These are phyloP conservation scores for Microglena sp. DNA, from an alignment of 139 green algal genomes.

Conservation along the genomic window DNA sequence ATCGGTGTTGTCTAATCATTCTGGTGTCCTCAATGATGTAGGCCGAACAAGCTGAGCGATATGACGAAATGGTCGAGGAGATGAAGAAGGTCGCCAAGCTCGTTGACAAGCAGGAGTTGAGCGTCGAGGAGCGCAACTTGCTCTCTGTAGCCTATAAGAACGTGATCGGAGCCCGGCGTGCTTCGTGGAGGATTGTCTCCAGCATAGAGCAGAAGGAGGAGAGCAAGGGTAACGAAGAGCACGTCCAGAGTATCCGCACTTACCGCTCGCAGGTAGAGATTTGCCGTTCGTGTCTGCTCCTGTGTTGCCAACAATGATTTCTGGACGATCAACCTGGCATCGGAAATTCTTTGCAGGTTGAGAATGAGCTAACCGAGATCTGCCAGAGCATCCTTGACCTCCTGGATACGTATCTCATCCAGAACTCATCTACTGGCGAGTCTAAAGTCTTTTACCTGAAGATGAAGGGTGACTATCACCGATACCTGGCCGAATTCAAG, in stretches of 20 bases:
- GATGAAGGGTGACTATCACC: conserved; percentile 90
- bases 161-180: conserved; percentile 74
- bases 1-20: no score
- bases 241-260: conserved; percentile 86
- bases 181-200: conserved; percentile 92
- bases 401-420: conserved; percentile 93
- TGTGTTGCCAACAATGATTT: no score
- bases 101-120: neutral
- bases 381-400: conserved; percentile 82
- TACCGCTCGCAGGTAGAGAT: conserved; percentile 81
- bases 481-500: conserved; percentile 98
- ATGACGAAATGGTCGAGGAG: conserved; percentile 88
- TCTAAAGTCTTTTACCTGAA: conserved; percentile 94
- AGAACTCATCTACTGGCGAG: conserved; percentile 82
- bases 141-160: conserved; percentile 98
- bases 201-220: conserved; percentile 99
- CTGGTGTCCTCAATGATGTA: no score
- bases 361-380: conserved; percentile 83
- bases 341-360: no score
- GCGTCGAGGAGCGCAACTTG: conserved; percentile 39
- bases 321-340: no score
- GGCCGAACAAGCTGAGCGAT: conserved; percentile 90
- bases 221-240: conserved; percentile 92
- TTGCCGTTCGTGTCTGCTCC: no score
- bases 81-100: conserved; percentile 88